Evolutionary conservation across 2,329 filamentous ascomycete genomes (phyloP), one percentile per base, ranked within the genome.

Genomic region (Ambrosiella beaveri): DNA sequence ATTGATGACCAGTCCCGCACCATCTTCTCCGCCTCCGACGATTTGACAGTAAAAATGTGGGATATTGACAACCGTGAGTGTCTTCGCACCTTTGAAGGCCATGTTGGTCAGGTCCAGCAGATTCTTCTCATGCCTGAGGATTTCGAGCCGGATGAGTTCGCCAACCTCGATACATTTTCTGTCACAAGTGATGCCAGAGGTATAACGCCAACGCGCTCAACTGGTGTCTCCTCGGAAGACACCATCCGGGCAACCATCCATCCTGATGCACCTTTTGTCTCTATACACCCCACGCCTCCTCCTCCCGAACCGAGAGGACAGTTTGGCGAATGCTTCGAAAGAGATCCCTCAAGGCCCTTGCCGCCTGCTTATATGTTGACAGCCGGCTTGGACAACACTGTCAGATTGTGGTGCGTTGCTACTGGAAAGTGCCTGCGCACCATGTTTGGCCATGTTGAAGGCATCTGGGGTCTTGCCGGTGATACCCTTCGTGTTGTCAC

Each of bases 371-470:
- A 96, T 70, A 95, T 98, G 75, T 78, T 97, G 52, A 96, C 90
- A 0, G 90, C 88, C 55, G 89, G 88, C 0, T 78, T 98, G 15
- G 93, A 98, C 69, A 86, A 84, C 59, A 96, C 89, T 0, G 87
- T 97, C 62, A 84, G 91, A 9, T 77, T 97, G 17, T 98, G 93
- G 91, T 88, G 96, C 67, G 86, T 89, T 1, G 79, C 79, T 4
- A 85, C 85, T 0, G 88, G 88, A 41, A 81, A 81, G 62, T 95
- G 88, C 65, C 76, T 96, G 39, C 86, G 88, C 62, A 95, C 88
- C 38, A 95, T 96, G 74, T 98, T 97, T 67, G 93, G 93, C 0
- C 93, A 98, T 66, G 80, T 98, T 19, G 93, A 98, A 69, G 93
- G 93, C 38, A 85, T 98, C 17, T 98, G 93, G 93, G 86, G 87